phyloP scores from a whole-genome alignment of 139 green algal genomes.

The Marvania coccoides region DNA sequence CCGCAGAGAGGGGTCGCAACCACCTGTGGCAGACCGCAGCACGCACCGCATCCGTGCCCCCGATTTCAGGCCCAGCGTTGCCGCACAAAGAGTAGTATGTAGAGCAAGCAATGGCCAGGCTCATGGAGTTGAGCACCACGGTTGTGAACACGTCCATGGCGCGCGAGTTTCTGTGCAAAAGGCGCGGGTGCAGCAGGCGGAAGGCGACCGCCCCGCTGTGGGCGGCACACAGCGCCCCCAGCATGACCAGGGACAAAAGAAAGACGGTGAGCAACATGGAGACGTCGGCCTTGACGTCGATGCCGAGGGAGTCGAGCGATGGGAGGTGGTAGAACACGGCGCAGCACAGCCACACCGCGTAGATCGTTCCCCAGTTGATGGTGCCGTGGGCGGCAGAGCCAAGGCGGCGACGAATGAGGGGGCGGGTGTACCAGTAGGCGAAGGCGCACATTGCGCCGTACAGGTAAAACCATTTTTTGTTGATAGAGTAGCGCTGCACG shows the following conservation, averaged over 20 bases:
- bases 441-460: slow-evolving; percentile 44
- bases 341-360: slow-evolving; percentile 74
- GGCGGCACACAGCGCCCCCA: slow-evolving; percentile 38
- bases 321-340: slow-evolving; percentile 82
- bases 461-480: slow-evolving; percentile 70
- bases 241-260: slow-evolving; percentile 40
- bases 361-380: slow-evolving; percentile 72
- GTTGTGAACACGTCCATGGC: slow-evolving; percentile 27
- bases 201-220: slow-evolving; percentile 37
- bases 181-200: slow-evolving; percentile 22
- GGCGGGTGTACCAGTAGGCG: slow-evolving; percentile 74
- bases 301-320: slow-evolving; percentile 55
- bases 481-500: slow-evolving; percentile 55
- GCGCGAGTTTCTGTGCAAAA: slow-evolving; percentile 10
- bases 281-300: slow-evolving; percentile 72
- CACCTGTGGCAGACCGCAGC: slow-evolving; percentile 56
- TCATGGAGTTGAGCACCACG: slow-evolving; percentile 61
- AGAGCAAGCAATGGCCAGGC: slow-evolving; percentile 28
- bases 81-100: slow-evolving; percentile 76
- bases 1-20: slow-evolving; percentile 57
- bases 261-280: slow-evolving; percentile 59
- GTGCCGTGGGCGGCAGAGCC: slow-evolving; percentile 62
- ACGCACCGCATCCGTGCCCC: not conserved
- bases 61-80: slow-evolving; percentile 27
- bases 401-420: slow-evolving; percentile 61